phyloP scores from a whole-genome alignment of 176 grass and related monocot species.

The Lolium perenne region DNA sequence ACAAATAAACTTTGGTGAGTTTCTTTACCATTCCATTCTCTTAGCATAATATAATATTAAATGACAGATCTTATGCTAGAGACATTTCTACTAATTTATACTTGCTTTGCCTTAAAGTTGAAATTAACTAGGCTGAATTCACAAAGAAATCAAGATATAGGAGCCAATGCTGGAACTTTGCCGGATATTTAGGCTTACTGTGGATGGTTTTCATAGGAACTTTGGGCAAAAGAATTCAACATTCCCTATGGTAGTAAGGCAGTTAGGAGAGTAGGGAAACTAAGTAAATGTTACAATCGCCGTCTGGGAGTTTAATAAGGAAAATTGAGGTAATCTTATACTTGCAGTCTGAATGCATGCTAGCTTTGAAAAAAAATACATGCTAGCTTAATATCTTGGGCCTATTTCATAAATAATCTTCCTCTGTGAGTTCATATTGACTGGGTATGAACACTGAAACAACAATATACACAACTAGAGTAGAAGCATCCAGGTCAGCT shows the following conservation, averaged over 20 bases:
- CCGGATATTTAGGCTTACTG: background rate
- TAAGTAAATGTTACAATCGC: background rate
- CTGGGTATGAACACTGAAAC: background rate
- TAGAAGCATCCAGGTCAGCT: background rate
- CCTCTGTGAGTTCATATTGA: conserved; percentile 11
- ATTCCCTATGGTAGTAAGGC: background rate
- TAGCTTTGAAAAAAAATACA: background rate
- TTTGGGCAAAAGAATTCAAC: background rate
- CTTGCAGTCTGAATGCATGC: conserved; percentile 10
- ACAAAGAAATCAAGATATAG: background rate
- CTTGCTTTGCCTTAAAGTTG: background rate
- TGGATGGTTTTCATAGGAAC: background rate
- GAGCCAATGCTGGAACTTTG: background rate
- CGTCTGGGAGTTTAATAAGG: background rate
- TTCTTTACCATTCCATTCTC: conserved; percentile 3
- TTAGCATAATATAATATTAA: background rate
- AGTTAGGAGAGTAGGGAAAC: background rate
- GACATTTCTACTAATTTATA: conserved; percentile 4
- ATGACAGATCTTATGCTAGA: background rate
- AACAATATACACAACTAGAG: background rate
- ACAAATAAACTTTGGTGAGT: background rate
- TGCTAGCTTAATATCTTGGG: background rate
- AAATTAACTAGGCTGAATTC: background rate
- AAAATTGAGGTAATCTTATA: conserved; percentile 1
- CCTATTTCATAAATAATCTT: background rate